phyloP scores from a whole-genome alignment of 768 basidiomycete genomes.

The Boletus subcaerulescens region DNA sequence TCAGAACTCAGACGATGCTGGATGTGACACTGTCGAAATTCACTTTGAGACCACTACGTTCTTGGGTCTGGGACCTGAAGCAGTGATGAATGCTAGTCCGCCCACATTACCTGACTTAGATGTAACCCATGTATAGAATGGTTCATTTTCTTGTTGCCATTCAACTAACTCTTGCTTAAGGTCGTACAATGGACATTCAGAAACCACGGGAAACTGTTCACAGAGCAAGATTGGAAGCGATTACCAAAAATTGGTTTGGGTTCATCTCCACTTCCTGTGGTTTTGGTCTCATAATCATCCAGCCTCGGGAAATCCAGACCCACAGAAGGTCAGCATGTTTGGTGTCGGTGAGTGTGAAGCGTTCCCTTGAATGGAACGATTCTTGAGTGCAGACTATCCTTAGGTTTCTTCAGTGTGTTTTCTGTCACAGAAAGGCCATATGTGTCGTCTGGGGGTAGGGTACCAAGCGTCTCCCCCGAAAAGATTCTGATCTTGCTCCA shows the following conservation, averaged over 20 bases:
- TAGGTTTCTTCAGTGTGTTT: conserved; percentile 75
- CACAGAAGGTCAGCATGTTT: background rate
- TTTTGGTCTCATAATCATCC: background rate
- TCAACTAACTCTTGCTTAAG: background rate
- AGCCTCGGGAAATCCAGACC: background rate
- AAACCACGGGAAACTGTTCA: background rate
- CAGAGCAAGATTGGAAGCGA: conserved; percentile 20
- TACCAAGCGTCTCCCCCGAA: background rate
- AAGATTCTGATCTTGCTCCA: too few relatives aligned
- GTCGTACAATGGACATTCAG: background rate
- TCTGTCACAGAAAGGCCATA: conserved; percentile 49
- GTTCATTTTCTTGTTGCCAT: background rate
- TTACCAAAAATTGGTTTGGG: background rate
- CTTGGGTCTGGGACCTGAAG: too few relatives aligned
- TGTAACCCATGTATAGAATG: background rate
- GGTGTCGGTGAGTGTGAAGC: background rate
- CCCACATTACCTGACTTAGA: background rate
- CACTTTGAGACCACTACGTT: background rate
- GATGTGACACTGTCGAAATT: background rate
- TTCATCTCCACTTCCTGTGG: background rate
- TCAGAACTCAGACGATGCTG: conserved; percentile 1
- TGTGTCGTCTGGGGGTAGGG: background rate
- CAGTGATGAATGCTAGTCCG: fast-evolving
- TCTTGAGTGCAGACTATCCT: background rate
- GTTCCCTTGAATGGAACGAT: background rate